Base-by-base conservation (phyloP, 495 filamentous ascomycete species). In the Penicillium flavigenum region DNA sequence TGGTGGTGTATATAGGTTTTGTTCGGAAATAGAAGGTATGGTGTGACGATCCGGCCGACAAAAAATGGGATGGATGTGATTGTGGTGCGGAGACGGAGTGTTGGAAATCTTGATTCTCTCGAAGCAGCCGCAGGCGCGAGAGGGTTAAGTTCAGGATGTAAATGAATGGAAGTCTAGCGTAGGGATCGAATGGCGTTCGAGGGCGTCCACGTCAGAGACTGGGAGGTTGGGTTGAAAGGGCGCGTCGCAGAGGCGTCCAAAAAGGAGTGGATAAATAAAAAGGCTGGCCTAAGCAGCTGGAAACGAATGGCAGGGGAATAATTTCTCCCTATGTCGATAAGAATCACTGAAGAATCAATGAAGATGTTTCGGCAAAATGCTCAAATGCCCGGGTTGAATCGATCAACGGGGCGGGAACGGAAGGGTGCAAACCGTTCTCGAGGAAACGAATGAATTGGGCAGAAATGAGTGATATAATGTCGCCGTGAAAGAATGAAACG, bases 401-500 rank as follows among this genome's bases (percentile, higher is more conserved):
- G 63, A 68, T 65, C 67, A 70, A 71, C 60, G 57, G 60, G 53
- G 48, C 46, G 54, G n/a, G 54, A 64, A 67, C 61, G 64, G 62
- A 49, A 2, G 62, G 52, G 56, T 24, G 19, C 31, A 57, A 57
- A 61, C 63, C 64, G 72, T 62, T 63, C 51, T 42, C 63, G 57
- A 58, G 51, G 58, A 72, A 71, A 56, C 58, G 63, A 74, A 69
- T 48, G 43, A 57, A 54, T 44, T 49, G 58, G 60, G 52, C 24
- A 57, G 59, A 70, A 68, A 55, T 34, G 67, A 68, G 67, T 53
- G 67, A 56, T 62, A 68, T 39, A 17, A 39, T 52, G 56, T 64
- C 67, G 69, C 66, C 70, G 72, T 72, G 61, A 76, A 76, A 71
- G 73, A 75, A 72, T 75, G 75, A 68, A 75, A 75, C 73, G 72